Conservation (phyloP, 2,329 filamentous ascomycete genomes). For the Sporothrix brasiliensis region DNA sequence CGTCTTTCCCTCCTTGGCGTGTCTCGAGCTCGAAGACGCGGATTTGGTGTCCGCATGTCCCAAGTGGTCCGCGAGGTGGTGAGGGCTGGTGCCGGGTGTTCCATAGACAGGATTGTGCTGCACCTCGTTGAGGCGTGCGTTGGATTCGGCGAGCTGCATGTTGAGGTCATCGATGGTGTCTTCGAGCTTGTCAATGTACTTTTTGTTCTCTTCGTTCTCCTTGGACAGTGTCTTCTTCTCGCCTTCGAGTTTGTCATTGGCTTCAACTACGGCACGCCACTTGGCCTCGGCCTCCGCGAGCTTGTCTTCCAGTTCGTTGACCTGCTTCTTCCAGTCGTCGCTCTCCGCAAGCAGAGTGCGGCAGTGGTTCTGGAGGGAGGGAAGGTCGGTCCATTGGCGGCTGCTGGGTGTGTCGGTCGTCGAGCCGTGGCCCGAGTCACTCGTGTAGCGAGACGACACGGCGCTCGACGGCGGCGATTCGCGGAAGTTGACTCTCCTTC, state of each 20-base stretch:
- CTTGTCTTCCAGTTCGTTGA: conserved; percentile 37
- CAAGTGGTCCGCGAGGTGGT: conserved; percentile 1
- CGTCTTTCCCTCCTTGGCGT: conserved; percentile 23
- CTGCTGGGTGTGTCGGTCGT: conserved; percentile 39
- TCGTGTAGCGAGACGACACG: conserved; percentile 40
- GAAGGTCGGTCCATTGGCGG: conserved; percentile 37
- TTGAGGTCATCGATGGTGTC: conserved; percentile 36
- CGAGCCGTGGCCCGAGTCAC: conserved; percentile 44
- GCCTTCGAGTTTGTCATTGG: conserved; percentile 39
- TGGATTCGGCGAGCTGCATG: conserved; percentile 37
- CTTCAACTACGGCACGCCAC: conserved; percentile 37
- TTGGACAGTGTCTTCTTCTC: conserved; percentile 37
- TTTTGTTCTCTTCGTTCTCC: conserved; percentile 31
- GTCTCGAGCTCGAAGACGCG: not conserved
- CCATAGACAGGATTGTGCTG: conserved; percentile 37
- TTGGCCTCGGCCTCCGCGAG: conserved; percentile 38
- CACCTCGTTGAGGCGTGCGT: conserved; percentile 39
- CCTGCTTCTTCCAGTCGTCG: conserved; percentile 39
- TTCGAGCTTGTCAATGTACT: conserved; percentile 33
- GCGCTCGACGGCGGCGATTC: conserved; percentile 40
- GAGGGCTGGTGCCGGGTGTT: conserved; percentile 30
- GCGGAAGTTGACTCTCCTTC: conserved; percentile 44
- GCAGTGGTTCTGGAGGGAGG: conserved; percentile 40
- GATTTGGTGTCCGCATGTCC: conserved; percentile 6
- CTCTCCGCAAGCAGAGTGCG: conserved; percentile 36